Evolutionary conservation across 768 basidiomycete species (phyloP), one percentile per base, ranked within the genome.

Genomic region (Filobasidium floriforme): DNA sequence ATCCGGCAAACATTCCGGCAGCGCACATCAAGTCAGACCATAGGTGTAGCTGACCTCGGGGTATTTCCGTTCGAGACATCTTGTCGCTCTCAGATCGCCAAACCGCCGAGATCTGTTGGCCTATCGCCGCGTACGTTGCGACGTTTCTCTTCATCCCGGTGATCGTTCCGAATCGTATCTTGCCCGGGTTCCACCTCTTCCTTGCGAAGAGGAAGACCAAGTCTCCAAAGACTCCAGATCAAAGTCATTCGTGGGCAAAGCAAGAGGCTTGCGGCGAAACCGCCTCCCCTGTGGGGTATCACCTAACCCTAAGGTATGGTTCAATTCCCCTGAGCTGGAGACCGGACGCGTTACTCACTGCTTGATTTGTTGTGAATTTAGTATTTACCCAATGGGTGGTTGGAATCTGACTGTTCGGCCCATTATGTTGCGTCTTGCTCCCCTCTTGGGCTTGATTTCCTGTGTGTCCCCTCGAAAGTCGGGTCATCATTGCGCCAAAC

Each of bases 221-320:
- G 9, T 12, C 22, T 22, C 22, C 46, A 49, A 49, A 49, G 46
- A 49, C 12, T 5, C 14, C 15, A 15, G 14, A 49, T 49, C 18
- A 15, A 49, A 49, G 15, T 15, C 15, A 18, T 15, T 5, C 5
- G 22, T 15, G 22, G 46, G 46, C 46, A 49, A 22, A 49, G 46
- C 22, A 14, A 14, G 18, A 22, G 46, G 12, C 15, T 15, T 22
- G 22, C 46, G 46, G 18, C 46, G 46, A 5, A 49, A 49, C 22
- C 46, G 46, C 15, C 22, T 12, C 54, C 7, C n/a, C 19, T 57
- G 15, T 15, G 22, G 54, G 54, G 19, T 24, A 57, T 57, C 54
- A 57, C 54, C 54, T 57, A 57, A 57, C 54, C 54, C 54, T 57
- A 57, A 57, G 54, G 54, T 26, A 24, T 19, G 54, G 4, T 6